Conservation (phyloP, 257 asterid genomes). For the Solanum okadae region DNA sequence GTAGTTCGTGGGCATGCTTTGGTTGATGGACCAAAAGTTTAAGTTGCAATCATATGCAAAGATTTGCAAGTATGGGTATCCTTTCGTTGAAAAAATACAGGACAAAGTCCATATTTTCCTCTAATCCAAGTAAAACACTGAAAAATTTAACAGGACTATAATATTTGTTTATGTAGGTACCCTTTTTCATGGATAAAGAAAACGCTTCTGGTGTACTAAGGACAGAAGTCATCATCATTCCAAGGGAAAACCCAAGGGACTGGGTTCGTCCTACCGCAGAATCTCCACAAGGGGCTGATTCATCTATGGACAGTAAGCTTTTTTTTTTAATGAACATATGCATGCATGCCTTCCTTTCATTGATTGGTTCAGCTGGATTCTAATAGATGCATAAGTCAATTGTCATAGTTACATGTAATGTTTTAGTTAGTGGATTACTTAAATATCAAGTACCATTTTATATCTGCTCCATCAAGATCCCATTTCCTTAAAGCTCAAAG, state of each 20-base stretch:
- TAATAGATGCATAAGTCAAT: neutral
- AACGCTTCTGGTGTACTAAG: neutral
- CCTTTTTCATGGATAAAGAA: conserved; percentile 14
- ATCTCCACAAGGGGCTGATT: neutral
- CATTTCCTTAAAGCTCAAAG: neutral
- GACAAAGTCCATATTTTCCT: neutral
- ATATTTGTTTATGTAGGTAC: conserved; percentile 8
- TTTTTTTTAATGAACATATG: neutral
- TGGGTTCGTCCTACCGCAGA: conserved; percentile 6
- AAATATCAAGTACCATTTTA: neutral
- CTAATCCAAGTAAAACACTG: neutral
- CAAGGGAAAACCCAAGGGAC: conserved; percentile 12
- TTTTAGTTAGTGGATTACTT: neutral
- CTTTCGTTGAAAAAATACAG: neutral
- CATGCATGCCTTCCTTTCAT: neutral
- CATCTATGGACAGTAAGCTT: conserved; percentile 11
- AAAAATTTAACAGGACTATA: neutral
- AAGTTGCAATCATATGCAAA: neutral
- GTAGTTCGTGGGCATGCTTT: neutral
- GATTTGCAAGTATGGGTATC: neutral
- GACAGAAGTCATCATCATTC: conserved; percentile 1
- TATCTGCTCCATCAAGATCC: neutral
- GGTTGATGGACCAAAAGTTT: neutral
- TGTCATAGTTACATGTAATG: neutral
- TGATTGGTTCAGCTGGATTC: neutral